Evolutionary conservation across 768 basidiomycete species (phyloP), one percentile per base, ranked within the genome.

Genomic region (Glaciozyma martinii): DNA sequence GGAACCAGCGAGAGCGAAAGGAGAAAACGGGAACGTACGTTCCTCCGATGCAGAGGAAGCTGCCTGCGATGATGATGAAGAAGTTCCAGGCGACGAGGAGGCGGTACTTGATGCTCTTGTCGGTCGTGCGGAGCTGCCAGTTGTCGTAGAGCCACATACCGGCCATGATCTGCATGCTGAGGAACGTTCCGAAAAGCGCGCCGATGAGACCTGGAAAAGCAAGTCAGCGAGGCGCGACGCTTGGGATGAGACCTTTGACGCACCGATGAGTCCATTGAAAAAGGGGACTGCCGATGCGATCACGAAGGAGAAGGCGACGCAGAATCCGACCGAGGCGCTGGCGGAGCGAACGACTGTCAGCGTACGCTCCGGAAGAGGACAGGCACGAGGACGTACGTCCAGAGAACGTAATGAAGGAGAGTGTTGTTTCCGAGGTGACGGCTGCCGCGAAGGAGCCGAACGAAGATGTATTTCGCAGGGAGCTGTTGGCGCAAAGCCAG

Each of bases 381-480:
- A 13, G 37, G 37, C 10, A 40, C 37, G 37, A 40, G 16, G 46
- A 12, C 46, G 19, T 47, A 32, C 52, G 71, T 40, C 72, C 73
- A 73, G 23, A 52, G 29, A 5, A 64, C 21, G 71, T 69, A 74
- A 62, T 74, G 73, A 1, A 56, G 60, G 5, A 21, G 21, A 30
- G 68, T 67, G 23, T 60, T 64, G 16, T 42, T 33, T 40, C 68
- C 67, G 0, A 74, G 42, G 61, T 74, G 73, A 23, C 30, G 40
- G 8, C 65, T 66, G 49, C 66, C 58, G 43, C 71, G 70, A 21
- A 73, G 65, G 37, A 55, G 23, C 6, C 71, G 68, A 23, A 74
- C 72, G 33, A 74, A 73, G 50, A 68, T 54, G 63, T 64, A 74
- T 62, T 73, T 72, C 59, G 60, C 58, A 19, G 73, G 67, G 21